Percentiles rank a stretch among this genome's conserved stretches.
Conservation (phyloP, 2,329 filamentous ascomycete species). For the Calonectria pseudoreteaudii region DNA sequence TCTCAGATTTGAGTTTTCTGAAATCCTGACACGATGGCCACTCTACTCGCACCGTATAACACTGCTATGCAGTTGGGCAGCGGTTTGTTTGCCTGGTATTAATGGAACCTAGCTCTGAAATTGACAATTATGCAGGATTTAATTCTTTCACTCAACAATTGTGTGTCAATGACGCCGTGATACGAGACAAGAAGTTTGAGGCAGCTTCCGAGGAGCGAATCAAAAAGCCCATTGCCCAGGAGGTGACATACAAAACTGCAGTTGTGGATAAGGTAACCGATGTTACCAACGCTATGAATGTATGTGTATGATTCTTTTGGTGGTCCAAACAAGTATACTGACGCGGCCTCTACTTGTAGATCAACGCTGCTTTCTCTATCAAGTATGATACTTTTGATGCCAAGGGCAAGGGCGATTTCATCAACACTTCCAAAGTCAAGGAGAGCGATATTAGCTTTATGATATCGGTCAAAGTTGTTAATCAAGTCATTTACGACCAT, state of each 20-base stretch:
- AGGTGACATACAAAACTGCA: slow-evolving; percentile 20
- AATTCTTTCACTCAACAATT: slow-evolving; percentile 26
- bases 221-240: slow-evolving; percentile 12
- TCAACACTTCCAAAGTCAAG: slow-evolving; percentile 26
- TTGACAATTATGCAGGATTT: slow-evolving; percentile 7
- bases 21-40: neutral
- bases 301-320: neutral
- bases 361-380: slow-evolving; percentile 21
- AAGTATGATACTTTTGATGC: slow-evolving; percentile 17
- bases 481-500: slow-evolving; percentile 22
- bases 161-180: slow-evolving; percentile 19
- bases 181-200: neutral
- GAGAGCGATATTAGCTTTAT: slow-evolving; percentile 19
- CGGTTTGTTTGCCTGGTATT: neutral
- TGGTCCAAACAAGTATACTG: no score
- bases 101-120: neutral
- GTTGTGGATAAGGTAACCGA: slow-evolving; percentile 25
- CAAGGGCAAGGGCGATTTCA: slow-evolving; percentile 13
- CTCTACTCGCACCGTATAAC: slow-evolving; percentile 17
- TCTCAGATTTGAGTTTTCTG: neutral
- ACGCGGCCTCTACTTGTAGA: neutral
- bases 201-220: neutral
- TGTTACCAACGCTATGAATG: slow-evolving; percentile 23
- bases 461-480: slow-evolving; percentile 24
- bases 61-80: slow-evolving; percentile 22